These are phyloP conservation scores for Ogataea dorogensis DNA, from an alignment of 805 yeast species.

Conservation along the genomic window DNA sequence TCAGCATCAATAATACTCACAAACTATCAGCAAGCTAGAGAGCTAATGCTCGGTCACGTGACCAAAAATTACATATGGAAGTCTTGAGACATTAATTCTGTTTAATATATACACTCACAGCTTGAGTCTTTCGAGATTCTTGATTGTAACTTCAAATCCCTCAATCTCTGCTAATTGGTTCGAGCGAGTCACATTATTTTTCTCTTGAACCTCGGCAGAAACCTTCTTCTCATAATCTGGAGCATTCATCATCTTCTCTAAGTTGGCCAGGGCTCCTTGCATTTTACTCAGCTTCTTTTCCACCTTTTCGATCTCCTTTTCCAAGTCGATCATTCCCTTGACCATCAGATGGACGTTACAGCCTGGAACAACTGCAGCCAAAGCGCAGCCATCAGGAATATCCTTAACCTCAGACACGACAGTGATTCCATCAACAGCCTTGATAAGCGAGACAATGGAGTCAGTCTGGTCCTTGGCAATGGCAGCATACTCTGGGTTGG, in stretches of 20 bases:
- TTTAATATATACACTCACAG: constrained; percentile 31
- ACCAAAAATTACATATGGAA: constrained; percentile 59
- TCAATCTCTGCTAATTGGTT: constrained; percentile 82
- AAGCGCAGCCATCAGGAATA: constrained; percentile 88
- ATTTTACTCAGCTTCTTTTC: constrained; percentile 70
- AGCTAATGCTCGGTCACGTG: constrained; percentile 46
- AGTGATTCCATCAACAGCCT: constrained; percentile 76
- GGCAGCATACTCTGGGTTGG: constrained; percentile 43
- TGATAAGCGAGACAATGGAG: constrained; percentile 87
- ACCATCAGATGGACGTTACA: constrained; percentile 87
- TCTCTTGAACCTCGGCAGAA: constrained; percentile 73
- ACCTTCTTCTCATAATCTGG: constrained; percentile 88
- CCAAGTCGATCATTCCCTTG: constrained; percentile 92
- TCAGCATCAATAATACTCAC: constrained; percentile 49
- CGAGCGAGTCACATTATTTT: constrained; percentile 65
- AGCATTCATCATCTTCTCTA: constrained; percentile 66
- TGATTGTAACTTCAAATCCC: constrained; percentile 83
- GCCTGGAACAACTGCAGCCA: constrained; percentile 75
- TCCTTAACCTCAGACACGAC: constrained; percentile 55
- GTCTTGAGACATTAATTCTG: constrained; percentile 2
- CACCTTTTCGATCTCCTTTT: constrained; percentile 85
- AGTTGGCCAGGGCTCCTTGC: constrained; percentile 53
- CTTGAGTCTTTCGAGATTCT: constrained; percentile 78
- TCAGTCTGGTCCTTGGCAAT: constrained; percentile 70
- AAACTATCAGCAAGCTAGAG: constrained; percentile 46